phyloP scores from a whole-genome alignment of 352 stramenopile genomes.

The Globisporangium apiculatum region DNA sequence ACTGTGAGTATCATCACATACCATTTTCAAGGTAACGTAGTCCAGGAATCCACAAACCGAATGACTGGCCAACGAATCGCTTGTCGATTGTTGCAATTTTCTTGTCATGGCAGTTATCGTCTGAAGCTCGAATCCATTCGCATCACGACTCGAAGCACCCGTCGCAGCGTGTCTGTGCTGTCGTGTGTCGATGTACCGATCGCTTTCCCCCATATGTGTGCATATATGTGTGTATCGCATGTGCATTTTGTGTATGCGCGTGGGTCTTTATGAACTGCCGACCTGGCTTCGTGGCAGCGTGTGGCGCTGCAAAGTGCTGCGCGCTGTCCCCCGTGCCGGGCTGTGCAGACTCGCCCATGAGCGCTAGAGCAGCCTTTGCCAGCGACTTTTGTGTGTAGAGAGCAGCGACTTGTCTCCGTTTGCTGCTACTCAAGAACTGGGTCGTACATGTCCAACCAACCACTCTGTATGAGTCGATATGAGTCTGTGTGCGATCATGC shows the following conservation, averaged over 20 bases:
- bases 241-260: slow-evolving; percentile 2
- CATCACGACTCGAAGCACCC: no score
- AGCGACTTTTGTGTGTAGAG: slow-evolving; percentile 79
- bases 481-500: not conserved
- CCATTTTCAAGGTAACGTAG: no score
- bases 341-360: slow-evolving; percentile 18
- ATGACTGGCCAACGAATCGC: no score
- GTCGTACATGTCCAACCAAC: slow-evolving; percentile 32
- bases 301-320: slow-evolving; percentile 22
- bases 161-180: no score
- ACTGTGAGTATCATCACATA: no score
- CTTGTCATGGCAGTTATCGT: no score
- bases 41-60: no score
- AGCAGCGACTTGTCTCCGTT: slow-evolving; percentile 40
- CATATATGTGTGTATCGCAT: no score
- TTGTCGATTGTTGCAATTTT: no score
- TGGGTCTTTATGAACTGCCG: slow-evolving; percentile 5
- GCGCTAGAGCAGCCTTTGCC: slow-evolving; percentile 38
- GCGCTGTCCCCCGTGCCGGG: slow-evolving; percentile 18
- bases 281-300: slow-evolving; percentile 5
- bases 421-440: slow-evolving; percentile 77
- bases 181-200: no score
- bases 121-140: no score
- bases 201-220: no score
- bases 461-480: not conserved